Conservation (phyloP, 1,139 yeast species). For the Groenewaldozyma sp. region DNA sequence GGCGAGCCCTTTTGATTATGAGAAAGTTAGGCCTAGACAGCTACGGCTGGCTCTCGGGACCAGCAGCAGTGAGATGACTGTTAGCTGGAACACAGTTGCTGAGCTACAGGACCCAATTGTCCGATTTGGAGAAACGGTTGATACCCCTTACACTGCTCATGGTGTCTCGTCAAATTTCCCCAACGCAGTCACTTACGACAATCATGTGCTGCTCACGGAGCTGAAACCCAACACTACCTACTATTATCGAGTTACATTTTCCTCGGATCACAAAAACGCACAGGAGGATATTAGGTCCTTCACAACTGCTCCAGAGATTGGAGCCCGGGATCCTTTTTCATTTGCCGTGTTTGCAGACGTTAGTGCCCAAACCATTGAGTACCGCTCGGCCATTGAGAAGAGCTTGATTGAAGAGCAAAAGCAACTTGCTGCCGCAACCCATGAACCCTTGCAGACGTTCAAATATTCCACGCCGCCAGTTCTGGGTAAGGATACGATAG, state of each 20-base stretch:
- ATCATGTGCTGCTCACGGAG: constrained; percentile 23
- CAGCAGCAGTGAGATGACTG: constrained; percentile 4
- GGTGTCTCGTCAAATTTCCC: constrained; percentile 1
- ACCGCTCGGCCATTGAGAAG: not conserved
- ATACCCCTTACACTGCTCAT: not conserved
- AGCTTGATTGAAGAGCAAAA: not conserved
- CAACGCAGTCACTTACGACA: constrained; percentile 23
- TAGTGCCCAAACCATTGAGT: constrained; percentile 9
- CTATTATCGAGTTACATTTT: constrained; percentile 21
- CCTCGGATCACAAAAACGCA: no score
- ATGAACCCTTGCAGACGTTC: not conserved
- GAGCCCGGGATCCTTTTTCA: constrained; percentile 10
- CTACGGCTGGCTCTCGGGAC: not conserved
- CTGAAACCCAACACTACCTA: constrained; percentile 23
- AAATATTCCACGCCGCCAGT: constrained; percentile 3
- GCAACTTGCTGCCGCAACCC: no score
- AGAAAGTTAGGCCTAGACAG: not conserved
- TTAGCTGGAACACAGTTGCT: constrained; percentile 7
- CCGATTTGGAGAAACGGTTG: constrained; percentile 1
- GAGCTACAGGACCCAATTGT: constrained; percentile 2
- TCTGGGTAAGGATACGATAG: constrained; percentile 19
- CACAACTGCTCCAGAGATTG: constrained; percentile 15
- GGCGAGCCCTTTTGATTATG: no score
- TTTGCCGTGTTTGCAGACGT: constrained; percentile 15
- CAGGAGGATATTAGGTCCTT: constrained; percentile 8